Conservation (phyloP, 352 stramenopile genomes). For the Phytophthora foliorum region DNA sequence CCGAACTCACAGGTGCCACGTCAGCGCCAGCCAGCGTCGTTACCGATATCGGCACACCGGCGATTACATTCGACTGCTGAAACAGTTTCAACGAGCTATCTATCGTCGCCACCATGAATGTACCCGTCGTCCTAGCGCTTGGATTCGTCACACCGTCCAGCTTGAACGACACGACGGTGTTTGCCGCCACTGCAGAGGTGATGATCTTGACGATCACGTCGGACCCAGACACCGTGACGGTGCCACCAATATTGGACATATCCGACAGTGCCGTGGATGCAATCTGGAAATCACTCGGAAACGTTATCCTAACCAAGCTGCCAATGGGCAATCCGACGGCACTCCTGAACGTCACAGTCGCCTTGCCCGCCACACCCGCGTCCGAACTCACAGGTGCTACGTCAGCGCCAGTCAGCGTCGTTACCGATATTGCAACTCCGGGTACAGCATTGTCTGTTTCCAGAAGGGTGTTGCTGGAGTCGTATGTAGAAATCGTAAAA, state of each 20-base stretch:
- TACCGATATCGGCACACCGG: constrained; percentile 3
- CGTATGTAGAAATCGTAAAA: constrained; percentile 39
- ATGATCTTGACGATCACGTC: constrained; percentile 46
- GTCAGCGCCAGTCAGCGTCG: constrained; percentile 10
- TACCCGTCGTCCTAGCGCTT: constrained; percentile 46
- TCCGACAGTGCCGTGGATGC: constrained; percentile 16
- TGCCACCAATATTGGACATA: constrained; percentile 27
- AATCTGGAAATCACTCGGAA: constrained; percentile 40
- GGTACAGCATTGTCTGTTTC: constrained; percentile 17
- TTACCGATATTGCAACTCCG: constrained; percentile 9
- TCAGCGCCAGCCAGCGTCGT: constrained; percentile 12
- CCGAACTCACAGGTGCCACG: constrained; percentile 21
- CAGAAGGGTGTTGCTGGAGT: constrained; percentile 21
- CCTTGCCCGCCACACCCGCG: constrained; percentile 27
- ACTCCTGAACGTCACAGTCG: constrained; percentile 41
- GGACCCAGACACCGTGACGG: neutral
- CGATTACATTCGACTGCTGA: constrained; percentile 11
- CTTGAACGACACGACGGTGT: constrained; percentile 48
- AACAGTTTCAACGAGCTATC: constrained; percentile 45
- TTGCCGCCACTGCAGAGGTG: constrained; percentile 29
- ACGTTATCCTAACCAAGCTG: constrained; percentile 37
- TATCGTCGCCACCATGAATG: constrained; percentile 48
- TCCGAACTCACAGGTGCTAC: constrained; percentile 26
- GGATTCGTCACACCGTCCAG: constrained; percentile 64
- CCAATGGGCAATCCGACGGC: constrained; percentile 35